phyloP scores from a whole-genome alignment of 2,329 filamentous ascomycete species.

The Pleurostoma richardsiae region DNA sequence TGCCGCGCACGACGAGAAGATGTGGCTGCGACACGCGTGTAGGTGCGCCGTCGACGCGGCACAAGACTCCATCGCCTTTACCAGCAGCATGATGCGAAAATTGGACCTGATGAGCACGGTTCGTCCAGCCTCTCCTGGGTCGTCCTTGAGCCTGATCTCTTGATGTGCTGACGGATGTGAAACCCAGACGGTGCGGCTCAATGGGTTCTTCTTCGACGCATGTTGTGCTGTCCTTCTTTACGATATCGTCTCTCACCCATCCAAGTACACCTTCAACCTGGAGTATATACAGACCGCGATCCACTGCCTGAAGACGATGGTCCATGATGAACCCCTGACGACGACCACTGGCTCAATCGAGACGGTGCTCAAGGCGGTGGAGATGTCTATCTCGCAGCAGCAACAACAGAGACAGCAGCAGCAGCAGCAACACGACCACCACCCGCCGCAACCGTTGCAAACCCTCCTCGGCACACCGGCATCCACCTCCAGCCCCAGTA shows the following conservation, averaged over 20 bases:
- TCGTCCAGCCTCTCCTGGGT: no score
- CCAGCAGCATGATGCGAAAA: conserved; percentile 3
- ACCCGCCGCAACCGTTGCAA: not conserved
- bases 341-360: conserved; percentile 12
- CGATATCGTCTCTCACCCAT: conserved; percentile 18
- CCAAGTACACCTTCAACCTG: conserved; percentile 20
- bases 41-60: conserved; percentile 20
- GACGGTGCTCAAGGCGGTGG: conserved; percentile 12
- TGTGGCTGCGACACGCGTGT: conserved; percentile 23
- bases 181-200: conserved; percentile 2
- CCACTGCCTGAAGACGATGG: conserved; percentile 15
- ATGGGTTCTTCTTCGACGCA: conserved; percentile 21
- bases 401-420: not conserved
- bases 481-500: not conserved
- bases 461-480: not conserved
- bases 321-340: conserved; percentile 12
- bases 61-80: conserved; percentile 16
- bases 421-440: not conserved
- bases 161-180: not conserved
- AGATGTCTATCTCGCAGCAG: conserved; percentile 12
- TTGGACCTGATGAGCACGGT: conserved; percentile 5
- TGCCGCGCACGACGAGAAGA: conserved; percentile 3
- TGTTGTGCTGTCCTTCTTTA: conserved; percentile 21
- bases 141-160: no score
- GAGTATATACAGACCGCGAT: conserved; percentile 20